Conservation (phyloP, 331 rosid genomes). For the Cydonia oblonga region DNA sequence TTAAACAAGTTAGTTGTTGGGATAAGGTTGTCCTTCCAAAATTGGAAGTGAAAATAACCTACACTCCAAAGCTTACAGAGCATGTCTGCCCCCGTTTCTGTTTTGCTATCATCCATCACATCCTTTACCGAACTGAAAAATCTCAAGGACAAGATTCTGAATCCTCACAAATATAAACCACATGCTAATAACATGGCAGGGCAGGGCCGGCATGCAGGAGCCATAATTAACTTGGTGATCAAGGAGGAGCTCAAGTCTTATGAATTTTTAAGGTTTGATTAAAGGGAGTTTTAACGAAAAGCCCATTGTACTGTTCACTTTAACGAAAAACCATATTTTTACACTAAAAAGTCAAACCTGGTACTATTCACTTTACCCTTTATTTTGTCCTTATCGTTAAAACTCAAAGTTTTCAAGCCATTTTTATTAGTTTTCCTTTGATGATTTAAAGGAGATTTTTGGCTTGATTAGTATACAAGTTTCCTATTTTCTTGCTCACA, state of each 20-base stretch:
- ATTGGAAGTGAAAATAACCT: not conserved
- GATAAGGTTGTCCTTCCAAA: not conserved
- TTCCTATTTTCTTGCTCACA: not conserved
- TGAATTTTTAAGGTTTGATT: not conserved
- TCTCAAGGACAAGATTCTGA: not conserved
- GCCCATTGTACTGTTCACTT: no score
- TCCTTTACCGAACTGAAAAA: not conserved
- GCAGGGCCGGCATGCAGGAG: not conserved
- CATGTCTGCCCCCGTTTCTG: not conserved
- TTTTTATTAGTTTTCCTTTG: no score
- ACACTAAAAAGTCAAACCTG: no score
- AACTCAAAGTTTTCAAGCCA: no score
- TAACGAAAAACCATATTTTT: no score
- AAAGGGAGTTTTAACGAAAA: no score
- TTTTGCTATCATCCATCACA: not conserved
- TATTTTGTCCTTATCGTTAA: no score
- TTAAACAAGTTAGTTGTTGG: not conserved
- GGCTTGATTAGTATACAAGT: not conserved
- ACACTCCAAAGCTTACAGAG: not conserved
- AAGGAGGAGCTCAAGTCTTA: not conserved
- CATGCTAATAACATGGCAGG: not conserved
- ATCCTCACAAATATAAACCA: not conserved
- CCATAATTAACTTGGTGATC: not conserved
- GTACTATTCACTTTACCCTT: no score
- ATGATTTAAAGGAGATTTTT: not conserved